phyloP scores from a whole-genome alignment of 345 rosid genomes.

The Mercurialis annua region DNA sequence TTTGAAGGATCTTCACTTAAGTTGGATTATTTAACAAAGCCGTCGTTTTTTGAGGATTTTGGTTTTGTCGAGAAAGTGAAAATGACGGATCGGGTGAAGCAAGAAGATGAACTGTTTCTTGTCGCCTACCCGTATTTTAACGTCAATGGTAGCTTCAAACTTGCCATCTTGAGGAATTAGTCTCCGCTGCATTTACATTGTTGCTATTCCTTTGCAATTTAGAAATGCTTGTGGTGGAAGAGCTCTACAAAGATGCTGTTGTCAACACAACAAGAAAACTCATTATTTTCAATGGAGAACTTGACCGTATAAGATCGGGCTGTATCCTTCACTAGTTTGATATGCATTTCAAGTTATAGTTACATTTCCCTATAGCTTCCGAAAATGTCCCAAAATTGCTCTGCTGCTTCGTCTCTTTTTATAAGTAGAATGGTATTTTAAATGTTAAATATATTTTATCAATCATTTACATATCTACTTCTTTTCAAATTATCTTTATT shows the following conservation, averaged over 20 bases:
- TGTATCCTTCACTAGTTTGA: slow-evolving; percentile 61
- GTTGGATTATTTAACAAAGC: slow-evolving; percentile 87
- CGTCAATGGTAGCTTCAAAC: slow-evolving; percentile 61
- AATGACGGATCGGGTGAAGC: slow-evolving; percentile 81
- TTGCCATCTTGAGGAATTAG: slow-evolving; percentile 8
- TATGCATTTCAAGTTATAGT: background rate
- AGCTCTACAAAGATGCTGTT: slow-evolving; percentile 88
- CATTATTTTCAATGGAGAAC: slow-evolving; percentile 87
- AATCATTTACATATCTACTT: background rate
- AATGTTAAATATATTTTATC: background rate
- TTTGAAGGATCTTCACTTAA: slow-evolving; percentile 82
- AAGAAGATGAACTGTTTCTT: slow-evolving; percentile 68
- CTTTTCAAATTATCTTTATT: background rate
- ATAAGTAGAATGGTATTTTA: background rate
- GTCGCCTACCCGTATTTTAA: slow-evolving; percentile 92
- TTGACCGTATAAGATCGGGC: slow-evolving; percentile 92
- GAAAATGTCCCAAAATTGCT: background rate
- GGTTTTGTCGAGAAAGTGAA: slow-evolving; percentile 76
- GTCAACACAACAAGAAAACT: slow-evolving; percentile 52
- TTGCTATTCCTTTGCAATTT: slow-evolving; percentile 20
- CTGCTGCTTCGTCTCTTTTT: background rate
- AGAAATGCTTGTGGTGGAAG: slow-evolving; percentile 99
- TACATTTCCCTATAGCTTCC: background rate
- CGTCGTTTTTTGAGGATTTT: slow-evolving; percentile 82
- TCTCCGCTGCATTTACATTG: slow-evolving; percentile 4